phyloP scores from a whole-genome alignment of 2,329 filamentous ascomycete genomes.

The Paraphoma chrysanthemicola region DNA sequence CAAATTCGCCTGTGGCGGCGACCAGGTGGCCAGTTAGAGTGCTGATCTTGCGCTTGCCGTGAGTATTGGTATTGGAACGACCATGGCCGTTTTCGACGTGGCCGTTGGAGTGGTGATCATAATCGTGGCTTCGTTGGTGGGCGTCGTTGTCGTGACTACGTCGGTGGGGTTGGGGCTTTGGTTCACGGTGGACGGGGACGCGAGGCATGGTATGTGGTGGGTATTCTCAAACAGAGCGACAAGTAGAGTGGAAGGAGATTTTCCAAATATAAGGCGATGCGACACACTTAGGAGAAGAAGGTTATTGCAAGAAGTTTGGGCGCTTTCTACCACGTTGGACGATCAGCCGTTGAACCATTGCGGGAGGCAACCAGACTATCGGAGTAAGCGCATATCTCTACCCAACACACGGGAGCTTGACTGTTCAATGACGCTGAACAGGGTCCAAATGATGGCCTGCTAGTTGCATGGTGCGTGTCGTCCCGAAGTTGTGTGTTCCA shows the following conservation, averaged over 20 bases:
- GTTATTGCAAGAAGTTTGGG: not conserved
- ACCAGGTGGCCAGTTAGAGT: conserved; percentile 27
- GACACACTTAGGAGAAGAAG: not conserved
- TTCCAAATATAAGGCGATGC: not conserved
- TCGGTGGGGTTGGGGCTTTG: conserved; percentile 10
- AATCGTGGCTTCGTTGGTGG: conserved; percentile 1
- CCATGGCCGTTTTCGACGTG: not conserved
- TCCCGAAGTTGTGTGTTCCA: not conserved
- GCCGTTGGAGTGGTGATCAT: not conserved
- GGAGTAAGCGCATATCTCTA: not conserved
- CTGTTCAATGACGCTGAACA: not conserved
- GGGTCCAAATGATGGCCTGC: not conserved
- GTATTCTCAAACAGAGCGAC: not conserved
- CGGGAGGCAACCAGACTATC: not conserved
- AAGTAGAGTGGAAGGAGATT: not conserved
- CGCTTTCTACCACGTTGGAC: not conserved
- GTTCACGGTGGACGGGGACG: conserved; percentile 11
- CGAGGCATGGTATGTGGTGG: conserved; percentile 5
- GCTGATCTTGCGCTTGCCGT: conserved; percentile 12
- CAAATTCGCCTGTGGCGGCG: conserved; percentile 36
- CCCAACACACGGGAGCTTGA: not conserved
- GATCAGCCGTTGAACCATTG: not conserved
- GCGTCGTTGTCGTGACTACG: conserved; percentile 4
- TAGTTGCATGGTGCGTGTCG: not conserved
- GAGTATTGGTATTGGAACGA: not conserved